Base-by-base conservation (phyloP, 1,284 basidiomycete genomes). In the Ustilago loliicola region DNA sequence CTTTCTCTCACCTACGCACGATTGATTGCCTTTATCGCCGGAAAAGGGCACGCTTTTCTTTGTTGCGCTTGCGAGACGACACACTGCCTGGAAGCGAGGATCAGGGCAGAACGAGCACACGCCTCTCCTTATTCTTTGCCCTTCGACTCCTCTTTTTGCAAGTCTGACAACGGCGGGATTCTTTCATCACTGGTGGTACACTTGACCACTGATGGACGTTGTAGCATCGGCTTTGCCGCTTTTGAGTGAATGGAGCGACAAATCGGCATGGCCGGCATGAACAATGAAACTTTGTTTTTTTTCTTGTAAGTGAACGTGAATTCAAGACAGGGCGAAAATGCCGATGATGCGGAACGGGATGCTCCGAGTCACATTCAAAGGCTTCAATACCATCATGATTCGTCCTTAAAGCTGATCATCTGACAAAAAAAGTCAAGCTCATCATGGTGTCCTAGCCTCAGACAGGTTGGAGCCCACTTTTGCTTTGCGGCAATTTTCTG, bases 401-500 rank as follows among this genome's bases (percentile, higher is more conserved):
- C 36, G 17, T 38, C 13, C 7, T 21, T 47, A n/a, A 47, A 23
- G 45, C 7, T 47, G n/a, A 47, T 47, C 45, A 47, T 47, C 19
- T 23, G 45, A 23, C n/a, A n/a, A 47, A 4, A 21, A 8, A 5
- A 15, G 36, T 38, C 36, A 47, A 47, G 45, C 45, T 47, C 9
- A 42, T 42, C 17, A 42, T 34, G 32, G 32, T 34, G 32, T 34
- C 11, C 32, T 7, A 34, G 32, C 7, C 32, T 38, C 21, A 45
- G 42, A 21, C 42, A 53, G 32, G n/a, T 38, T 54, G 51, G 42
- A 51, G 62, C 48, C 21, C 38, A 32, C 40, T 48, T 17, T 29
- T 55, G 53, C 5, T 51, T 59, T 48, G 53, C 57, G 58, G 65
- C 58, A 47, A 50, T 38, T 51, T 61, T n/a, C 23, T 56, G 53